Evolutionary conservation across 2,329 filamentous ascomycete species (phyloP).

Genomic region (Hymenoscyphus infarciens): DNA sequence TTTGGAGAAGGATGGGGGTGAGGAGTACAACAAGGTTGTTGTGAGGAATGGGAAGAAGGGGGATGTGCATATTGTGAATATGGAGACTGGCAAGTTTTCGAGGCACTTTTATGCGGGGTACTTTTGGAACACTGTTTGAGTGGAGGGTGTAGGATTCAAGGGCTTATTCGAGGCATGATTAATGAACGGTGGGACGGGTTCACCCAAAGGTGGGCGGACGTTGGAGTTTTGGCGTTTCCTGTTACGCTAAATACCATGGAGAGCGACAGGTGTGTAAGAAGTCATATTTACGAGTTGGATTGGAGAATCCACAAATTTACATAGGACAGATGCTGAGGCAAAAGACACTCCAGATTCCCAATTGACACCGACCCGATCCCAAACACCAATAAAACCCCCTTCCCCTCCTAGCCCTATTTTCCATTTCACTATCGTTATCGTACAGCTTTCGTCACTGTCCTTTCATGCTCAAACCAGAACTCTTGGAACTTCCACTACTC

Average conservation of each 20-base stretch:
- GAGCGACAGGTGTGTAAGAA: neutral
- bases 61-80: constrained; percentile 90
- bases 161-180: constrained; percentile 1
- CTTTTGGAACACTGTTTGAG: constrained; percentile 84
- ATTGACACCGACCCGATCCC: neutral
- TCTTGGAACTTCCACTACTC: constrained; percentile 27
- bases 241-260: neutral
- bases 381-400: neutral
- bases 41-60: constrained; percentile 82
- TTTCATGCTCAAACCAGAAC: constrained; percentile 30
- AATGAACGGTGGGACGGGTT: neutral
- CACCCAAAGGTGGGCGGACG: neutral
- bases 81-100: constrained; percentile 82
- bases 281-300: neutral
- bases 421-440: neutral
- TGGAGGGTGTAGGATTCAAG: constrained; percentile 10
- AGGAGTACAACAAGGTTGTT: constrained; percentile 81
- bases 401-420: neutral
- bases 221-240: constrained; percentile 6
- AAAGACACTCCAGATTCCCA: neutral
- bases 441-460: constrained; percentile 14
- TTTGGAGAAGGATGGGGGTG: constrained; percentile 69
- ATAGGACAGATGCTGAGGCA: neutral
- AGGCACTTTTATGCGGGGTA: constrained; percentile 92
- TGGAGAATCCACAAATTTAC: neutral